These are phyloP conservation scores for Calonectria naviculata DNA, from an alignment of 2,329 filamentous ascomycete species.

Conservation along the genomic window DNA sequence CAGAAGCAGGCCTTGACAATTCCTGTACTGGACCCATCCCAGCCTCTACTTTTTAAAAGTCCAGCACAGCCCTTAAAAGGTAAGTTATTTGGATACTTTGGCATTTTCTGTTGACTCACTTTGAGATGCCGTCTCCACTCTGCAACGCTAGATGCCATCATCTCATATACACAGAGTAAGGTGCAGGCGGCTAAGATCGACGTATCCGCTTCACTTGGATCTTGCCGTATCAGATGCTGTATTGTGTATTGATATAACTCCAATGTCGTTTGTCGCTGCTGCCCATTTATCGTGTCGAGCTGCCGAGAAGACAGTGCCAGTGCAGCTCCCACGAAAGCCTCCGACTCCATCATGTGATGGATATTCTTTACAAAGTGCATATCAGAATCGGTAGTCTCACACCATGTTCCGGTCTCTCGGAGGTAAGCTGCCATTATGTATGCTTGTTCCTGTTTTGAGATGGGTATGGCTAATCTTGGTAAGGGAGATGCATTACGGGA, in stretches of 20 bases:
- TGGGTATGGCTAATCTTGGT: not conserved
- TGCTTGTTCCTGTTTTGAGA: not conserved
- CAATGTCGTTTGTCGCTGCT: not conserved
- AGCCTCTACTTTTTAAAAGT: not conserved
- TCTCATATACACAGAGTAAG: not conserved
- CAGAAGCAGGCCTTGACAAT: not conserved
- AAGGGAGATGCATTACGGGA: not conserved
- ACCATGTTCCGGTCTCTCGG: not conserved
- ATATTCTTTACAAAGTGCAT: not conserved
- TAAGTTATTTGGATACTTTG: not conserved
- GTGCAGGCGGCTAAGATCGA: not conserved
- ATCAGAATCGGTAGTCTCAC: not conserved
- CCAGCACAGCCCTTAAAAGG: not conserved
- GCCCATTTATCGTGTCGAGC: not conserved
- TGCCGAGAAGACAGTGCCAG: not conserved
- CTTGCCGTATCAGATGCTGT: not conserved
- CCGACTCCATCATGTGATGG: not conserved
- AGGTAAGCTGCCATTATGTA: not conserved
- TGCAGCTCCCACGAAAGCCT: not conserved
- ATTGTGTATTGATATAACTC: not conserved
- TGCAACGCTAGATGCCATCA: not conserved
- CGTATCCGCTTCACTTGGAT: not conserved
- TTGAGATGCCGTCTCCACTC: not conserved
- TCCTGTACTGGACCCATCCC: not conserved
- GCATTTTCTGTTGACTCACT: not conserved